Base-by-base conservation (phyloP, 2,329 filamentous ascomycete species). In the Penicillium sp. region DNA sequence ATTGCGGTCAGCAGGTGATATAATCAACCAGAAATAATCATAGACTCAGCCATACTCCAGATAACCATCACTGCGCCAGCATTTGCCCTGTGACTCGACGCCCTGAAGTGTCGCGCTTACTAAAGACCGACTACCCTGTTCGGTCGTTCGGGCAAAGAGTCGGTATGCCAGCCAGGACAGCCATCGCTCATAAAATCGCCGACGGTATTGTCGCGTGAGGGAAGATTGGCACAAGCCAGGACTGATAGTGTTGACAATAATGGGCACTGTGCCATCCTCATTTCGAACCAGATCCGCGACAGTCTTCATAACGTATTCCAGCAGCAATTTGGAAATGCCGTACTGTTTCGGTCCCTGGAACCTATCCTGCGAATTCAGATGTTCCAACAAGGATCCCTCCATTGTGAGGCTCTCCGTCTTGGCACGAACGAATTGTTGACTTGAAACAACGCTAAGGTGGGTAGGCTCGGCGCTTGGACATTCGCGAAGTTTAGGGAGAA, bases 401-500 rank as follows among this genome's bases (percentile, higher is more conserved):
- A 67, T 70, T 43, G 60, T 67, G 21, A 77, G 65, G 50, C 64
- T 68, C 35, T 70, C 66, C 1, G 69, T 64, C 27, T 69, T 68
- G 21, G 73, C 70, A 3, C 68, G 70, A 22, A 67, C 66, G 37
- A 74, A 72, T 58, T 75, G 70, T 61, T 77, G 72, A 60, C 77
- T 80, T 3, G 78, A 78, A 3, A 80, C 71, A 33, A 82, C 73
- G 0, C 74, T 76, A 9, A 83, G 67, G 59, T 80, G 75, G 0
- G 76, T 69, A 2, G 73, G 69, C 1, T 66, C 63, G 3, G 67
- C 60, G 1, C 52, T 49, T 5, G 68, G 64, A 19, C 73, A 74
- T 7, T 63, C 67, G 24, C 70, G 68, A 13, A 84, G 64, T 52
- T 79, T 78, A 0, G 80, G 80, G 1, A 83, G 69, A 11, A 88